Base-by-base conservation (phyloP, 148 eudicot genomes). In the Bassia scoparia region DNA sequence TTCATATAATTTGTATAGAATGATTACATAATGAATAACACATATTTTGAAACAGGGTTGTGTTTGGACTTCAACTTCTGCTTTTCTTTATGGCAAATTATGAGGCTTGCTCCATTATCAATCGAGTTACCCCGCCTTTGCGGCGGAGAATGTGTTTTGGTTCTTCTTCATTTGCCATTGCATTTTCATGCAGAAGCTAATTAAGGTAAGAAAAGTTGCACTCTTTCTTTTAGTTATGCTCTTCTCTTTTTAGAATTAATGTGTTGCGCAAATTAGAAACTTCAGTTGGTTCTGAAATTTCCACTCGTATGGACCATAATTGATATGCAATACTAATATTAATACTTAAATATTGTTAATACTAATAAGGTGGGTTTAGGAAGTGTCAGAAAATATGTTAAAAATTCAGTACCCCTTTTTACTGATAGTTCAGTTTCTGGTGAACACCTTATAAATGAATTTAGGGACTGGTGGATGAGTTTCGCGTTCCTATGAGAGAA, bases 111-210 rank as follows among this genome's bases (percentile, higher is more conserved):
- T 93, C 98, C 56, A 88, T 93, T n/a, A 90, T 93, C 64, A 93
- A 90, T 69, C 80, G 98, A 37, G 90, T 93, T 70, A 93, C 98
- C 49, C 98, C 96, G 34, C 98, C 96, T 34, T 69, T 93, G 78
- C n/a, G 98, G 96, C 21, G 98, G 98, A 38, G 98, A 93, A 82
- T 64, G n/a, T 93, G 37, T 93, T 93, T 69, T 96, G 98, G n/a
- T n/a, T n/a, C 38, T 79, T 93, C 79, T 89, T 93, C 21, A 93
- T 93, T n/a, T 58, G 91, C 98, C 48, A 93, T n/a, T 93, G 96
- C 91, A n/a, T 93, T 61, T 93, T 93, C 83, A 89, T 93, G 91
- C 98, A 93, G 83, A 93, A 87, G 96, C 98, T 26, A n/a, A 83
- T 93, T 69, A 90, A 83, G 86, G 98, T 88, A 74, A 72, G 74